Evolutionary conservation across 2,329 filamentous ascomycete species (phyloP).

Genomic region (Fusarium sp.): DNA sequence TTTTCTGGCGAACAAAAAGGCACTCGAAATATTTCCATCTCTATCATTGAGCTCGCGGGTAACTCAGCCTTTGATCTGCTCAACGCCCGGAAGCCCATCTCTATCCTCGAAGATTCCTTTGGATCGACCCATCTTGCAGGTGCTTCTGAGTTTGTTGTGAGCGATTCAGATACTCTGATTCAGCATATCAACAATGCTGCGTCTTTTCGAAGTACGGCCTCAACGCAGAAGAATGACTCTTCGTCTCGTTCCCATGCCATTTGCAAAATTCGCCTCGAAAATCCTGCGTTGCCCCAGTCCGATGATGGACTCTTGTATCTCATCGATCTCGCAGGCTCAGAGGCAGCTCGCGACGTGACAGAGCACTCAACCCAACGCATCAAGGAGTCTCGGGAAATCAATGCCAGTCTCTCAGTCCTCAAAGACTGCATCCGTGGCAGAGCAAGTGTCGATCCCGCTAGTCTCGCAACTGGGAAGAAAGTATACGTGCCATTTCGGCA

Average conservation of each 20-base stretch:
- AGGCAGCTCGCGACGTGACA: constrained; percentile 57
- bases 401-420: constrained; percentile 59
- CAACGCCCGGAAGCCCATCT: constrained; percentile 54
- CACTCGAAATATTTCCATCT: constrained; percentile 49
- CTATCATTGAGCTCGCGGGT: constrained; percentile 55
- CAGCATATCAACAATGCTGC: constrained; percentile 52
- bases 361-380: constrained; percentile 57
- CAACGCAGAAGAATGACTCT: constrained; percentile 58
- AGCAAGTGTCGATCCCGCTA: constrained; percentile 49
- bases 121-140: constrained; percentile 58
- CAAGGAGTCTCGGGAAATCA: constrained; percentile 60
- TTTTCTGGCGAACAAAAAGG: constrained; percentile 44
- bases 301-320: constrained; percentile 59
- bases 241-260: constrained; percentile 62
- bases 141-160: constrained; percentile 53
- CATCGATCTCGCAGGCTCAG: constrained; percentile 61
- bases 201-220: constrained; percentile 54
- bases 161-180: constrained; percentile 45
- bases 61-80: constrained; percentile 55
- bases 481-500: constrained; percentile 59
- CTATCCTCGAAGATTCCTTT: constrained; percentile 59
- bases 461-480: constrained; percentile 43
- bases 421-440: constrained; percentile 64
- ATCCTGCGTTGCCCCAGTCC: constrained; percentile 40
- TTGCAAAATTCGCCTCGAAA: constrained; percentile 58